Conservation (phyloP, 2,329 filamentous ascomycete genomes). For the Corinectria fuckeliana region DNA sequence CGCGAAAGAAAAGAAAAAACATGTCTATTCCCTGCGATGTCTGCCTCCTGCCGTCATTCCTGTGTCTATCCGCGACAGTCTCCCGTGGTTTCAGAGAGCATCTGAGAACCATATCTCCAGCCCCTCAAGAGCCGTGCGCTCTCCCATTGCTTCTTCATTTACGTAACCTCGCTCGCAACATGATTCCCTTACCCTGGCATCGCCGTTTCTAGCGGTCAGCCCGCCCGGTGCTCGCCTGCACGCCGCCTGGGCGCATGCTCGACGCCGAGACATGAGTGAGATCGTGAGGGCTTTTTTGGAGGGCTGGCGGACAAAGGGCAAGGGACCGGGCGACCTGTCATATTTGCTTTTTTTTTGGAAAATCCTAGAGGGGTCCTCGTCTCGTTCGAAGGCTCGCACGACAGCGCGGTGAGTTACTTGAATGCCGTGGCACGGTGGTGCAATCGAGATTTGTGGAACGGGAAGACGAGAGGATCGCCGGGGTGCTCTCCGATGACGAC, state of each 20-base stretch:
- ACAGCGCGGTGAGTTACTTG: neutral
- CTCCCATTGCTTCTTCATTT: constrained; percentile 2
- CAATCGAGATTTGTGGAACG: constrained; percentile 40
- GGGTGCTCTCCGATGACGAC: constrained; percentile 3
- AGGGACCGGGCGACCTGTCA: constrained; percentile 13
- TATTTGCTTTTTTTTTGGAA: constrained; percentile 12
- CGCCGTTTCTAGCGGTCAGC: constrained; percentile 4
- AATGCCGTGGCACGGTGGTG: constrained; percentile 31
- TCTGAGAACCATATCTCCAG: neutral
- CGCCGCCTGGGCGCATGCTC: constrained; percentile 12
- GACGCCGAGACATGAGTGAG: constrained; percentile 13
- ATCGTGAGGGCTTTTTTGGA: constrained; percentile 7
- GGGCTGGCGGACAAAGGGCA: neutral
- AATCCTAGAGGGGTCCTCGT: neutral
- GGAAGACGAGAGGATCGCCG: neutral
- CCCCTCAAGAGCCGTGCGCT: neutral
- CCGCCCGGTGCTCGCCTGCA: constrained; percentile 4
- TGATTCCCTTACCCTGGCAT: neutral
- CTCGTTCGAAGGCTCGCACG: neutral
- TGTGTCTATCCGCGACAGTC: constrained; percentile 2
- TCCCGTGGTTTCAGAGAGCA: neutral
- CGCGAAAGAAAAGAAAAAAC: constrained; percentile 17
- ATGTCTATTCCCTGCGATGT: constrained; percentile 1
- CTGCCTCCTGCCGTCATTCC: neutral
- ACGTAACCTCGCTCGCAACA: constrained; percentile 2